Base-by-base conservation (phyloP, 352 stramenopile genomes). In the Globisporangium spinosum region DNA sequence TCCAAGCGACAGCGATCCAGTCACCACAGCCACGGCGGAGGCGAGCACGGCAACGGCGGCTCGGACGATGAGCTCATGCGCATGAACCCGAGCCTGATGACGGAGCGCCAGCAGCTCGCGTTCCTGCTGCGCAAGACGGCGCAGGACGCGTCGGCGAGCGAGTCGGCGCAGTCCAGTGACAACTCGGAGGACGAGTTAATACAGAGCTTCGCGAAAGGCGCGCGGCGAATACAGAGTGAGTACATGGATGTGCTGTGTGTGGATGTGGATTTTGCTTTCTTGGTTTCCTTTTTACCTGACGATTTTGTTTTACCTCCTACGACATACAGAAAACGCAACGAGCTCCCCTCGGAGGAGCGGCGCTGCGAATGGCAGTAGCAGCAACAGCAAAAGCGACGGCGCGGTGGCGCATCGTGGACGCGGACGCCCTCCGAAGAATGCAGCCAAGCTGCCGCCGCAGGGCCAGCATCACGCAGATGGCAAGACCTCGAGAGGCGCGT, bases 41-140 rank as follows among this genome's bases (percentile, higher is more conserved):
- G 35, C 25, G 49, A 60, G 32, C 23, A 61, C 29, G 12, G 34
- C 54, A 38, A 43, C 23, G 55, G 53, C 45, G 34, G 54, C 53
- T 61, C 55, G 54, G 67, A 68, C 62, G 67, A 72, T 43, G 61
- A 72, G 22, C 55, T 63, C 22, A n/a, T 57, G 54, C 67, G 34
- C 10, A 63, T 72, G 61, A 72, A 93, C 69, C 83, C 81, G 62
- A 85, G 79, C 35, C 75, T 90, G 47, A 95, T 95, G 87, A 95
- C 87, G 0, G 87, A 95, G 72, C 79, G 87, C 25, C 87, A 95
- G 66, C 87, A 95, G 67, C 71, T 95, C 57, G 87, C 87, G 63
- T 95, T 95, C 69, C 67, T 95, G 25, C 68, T 95, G 70, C 85
- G 87, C 22, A 83, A 79, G 58, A 93, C 87, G 3, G 87, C 87